A percentile compares a stretch with the other conserved stretches of the same genome.
phyloP scores from a whole-genome alignment of 2,329 filamentous ascomycete genomes.

The Penicillium expansum region DNA sequence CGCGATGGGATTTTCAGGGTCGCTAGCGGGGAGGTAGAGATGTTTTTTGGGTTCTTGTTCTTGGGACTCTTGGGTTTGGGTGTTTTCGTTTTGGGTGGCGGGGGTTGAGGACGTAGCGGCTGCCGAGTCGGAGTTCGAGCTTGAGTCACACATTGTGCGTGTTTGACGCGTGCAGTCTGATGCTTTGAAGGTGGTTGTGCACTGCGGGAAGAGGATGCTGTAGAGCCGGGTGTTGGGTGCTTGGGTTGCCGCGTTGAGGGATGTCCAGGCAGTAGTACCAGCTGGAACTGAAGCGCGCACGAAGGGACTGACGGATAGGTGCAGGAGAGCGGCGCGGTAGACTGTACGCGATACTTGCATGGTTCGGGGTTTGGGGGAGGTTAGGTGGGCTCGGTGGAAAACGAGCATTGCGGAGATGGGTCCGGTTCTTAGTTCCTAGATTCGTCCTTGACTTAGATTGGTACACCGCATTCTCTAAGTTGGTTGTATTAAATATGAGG shows the following conservation, averaged over 20 bases:
- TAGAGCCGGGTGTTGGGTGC: slow-evolving; percentile 16
- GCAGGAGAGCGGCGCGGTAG: slow-evolving; percentile 30
- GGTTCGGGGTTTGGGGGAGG: background rate
- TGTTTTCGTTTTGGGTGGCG: background rate
- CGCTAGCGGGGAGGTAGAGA: slow-evolving; percentile 67
- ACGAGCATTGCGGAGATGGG: slow-evolving; percentile 1
- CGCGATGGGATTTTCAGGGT: slow-evolving; percentile 51
- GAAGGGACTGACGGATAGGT: slow-evolving; percentile 23
- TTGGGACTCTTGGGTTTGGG: slow-evolving; percentile 8
- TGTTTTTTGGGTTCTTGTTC: slow-evolving; percentile 3
- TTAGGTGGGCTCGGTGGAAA: background rate
- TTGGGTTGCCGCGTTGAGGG: slow-evolving; percentile 8
- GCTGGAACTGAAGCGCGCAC: slow-evolving; percentile 20
- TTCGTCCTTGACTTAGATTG: too few relatives aligned
- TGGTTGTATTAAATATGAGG: background rate
- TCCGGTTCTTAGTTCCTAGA: too few relatives aligned
- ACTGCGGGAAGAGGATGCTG: slow-evolving; percentile 30
- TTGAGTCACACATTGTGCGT: slow-evolving; percentile 25
- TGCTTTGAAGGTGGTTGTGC: slow-evolving; percentile 16
- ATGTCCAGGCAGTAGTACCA: background rate
- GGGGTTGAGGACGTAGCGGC: background rate
- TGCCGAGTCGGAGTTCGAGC: background rate
- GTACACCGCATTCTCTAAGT: too few relatives aligned
- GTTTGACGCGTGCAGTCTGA: slow-evolving; percentile 8
- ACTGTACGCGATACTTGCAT: slow-evolving; percentile 32